These are phyloP conservation scores for Calocybe cyanea DNA, from an alignment of 768 basidiomycete species.

Conservation along the genomic window DNA sequence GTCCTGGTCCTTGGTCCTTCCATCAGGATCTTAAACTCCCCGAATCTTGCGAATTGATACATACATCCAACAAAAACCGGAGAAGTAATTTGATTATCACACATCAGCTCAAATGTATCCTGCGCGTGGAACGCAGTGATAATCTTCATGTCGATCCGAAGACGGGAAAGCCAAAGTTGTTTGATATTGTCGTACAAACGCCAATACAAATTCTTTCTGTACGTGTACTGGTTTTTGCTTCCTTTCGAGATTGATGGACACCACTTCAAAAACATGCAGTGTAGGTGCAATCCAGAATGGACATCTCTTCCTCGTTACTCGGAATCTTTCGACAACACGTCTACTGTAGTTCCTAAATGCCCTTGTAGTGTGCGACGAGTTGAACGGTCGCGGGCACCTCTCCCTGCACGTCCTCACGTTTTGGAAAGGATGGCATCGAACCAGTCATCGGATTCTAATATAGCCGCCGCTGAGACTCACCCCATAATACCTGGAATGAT, in stretches of 20 bases:
- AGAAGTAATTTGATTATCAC: constrained; percentile 69
- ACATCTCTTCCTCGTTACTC: constrained; percentile 76
- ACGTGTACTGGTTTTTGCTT: constrained; percentile 24
- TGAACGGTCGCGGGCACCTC: constrained; percentile 2
- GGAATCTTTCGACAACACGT: constrained; percentile 36
- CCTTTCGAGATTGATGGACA: constrained; percentile 1
- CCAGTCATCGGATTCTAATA: constrained; percentile 32
- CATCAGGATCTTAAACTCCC: constrained; percentile 70
- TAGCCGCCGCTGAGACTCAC: constrained; percentile 32
- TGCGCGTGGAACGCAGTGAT: constrained; percentile 82
- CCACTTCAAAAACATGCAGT: constrained; percentile 36
- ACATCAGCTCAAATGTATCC: constrained; percentile 77
- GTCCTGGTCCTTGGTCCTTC: constrained; percentile 86
- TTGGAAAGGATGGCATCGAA: constrained; percentile 29
- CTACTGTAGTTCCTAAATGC: constrained; percentile 34
- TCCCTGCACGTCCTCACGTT: constrained; percentile 9
- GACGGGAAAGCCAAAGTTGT: constrained; percentile 72
- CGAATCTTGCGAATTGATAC: constrained; percentile 52
- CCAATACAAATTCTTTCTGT: constrained; percentile 88
- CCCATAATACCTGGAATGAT: constrained; percentile 27
- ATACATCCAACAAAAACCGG: constrained; percentile 78
- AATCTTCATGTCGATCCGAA: constrained; percentile 58
- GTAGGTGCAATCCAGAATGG: constrained; percentile 79
- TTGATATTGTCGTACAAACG: constrained; percentile 82
- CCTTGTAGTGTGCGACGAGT: constrained; percentile 36